Evolutionary conservation across 306 rosid species (phyloP).

Genomic region (Vachellia collinsii): DNA sequence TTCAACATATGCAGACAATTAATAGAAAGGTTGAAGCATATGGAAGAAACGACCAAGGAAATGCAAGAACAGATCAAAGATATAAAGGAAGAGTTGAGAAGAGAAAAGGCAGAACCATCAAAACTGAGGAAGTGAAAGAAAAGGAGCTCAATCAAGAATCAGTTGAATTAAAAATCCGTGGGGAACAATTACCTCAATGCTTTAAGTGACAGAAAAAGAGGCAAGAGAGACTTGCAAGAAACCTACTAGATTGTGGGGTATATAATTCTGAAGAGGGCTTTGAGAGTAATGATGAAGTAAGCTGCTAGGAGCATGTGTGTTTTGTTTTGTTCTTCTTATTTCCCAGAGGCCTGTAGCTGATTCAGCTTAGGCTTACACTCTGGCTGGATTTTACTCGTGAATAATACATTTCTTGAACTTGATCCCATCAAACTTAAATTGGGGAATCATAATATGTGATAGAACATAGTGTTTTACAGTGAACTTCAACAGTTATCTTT

Average conservation of each 20-base stretch:
- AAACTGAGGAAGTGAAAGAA: not conserved
- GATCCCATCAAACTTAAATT: not conserved
- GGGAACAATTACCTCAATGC: not conserved
- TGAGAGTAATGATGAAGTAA: not conserved
- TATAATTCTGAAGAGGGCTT: not conserved
- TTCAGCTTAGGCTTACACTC: not conserved
- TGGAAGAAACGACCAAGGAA: not conserved
- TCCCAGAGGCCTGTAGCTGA: not conserved
- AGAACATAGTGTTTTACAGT: slow-evolving; percentile 1
- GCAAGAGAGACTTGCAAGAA: not conserved
- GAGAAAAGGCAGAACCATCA: not conserved
- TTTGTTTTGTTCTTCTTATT: not conserved
- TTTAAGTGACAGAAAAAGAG: not conserved
- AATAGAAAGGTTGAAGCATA: not conserved
- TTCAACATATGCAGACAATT: not conserved
- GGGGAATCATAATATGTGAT: not conserved
- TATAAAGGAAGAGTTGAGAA: not conserved
- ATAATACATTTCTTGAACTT: not conserved
- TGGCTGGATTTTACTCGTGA: not conserved
- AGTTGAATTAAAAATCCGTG: not conserved
- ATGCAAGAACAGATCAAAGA: not conserved
- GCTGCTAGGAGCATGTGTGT: not conserved
- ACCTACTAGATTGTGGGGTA: not conserved
- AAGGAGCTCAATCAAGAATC: not conserved
- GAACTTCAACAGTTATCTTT: slow-evolving; percentile 16